A percentile compares a stretch with the other conserved stretches of the same genome.
phyloP scores from a whole-genome alignment of 1,284 basidiomycete genomes.

The Cystobasidium sp. region DNA sequence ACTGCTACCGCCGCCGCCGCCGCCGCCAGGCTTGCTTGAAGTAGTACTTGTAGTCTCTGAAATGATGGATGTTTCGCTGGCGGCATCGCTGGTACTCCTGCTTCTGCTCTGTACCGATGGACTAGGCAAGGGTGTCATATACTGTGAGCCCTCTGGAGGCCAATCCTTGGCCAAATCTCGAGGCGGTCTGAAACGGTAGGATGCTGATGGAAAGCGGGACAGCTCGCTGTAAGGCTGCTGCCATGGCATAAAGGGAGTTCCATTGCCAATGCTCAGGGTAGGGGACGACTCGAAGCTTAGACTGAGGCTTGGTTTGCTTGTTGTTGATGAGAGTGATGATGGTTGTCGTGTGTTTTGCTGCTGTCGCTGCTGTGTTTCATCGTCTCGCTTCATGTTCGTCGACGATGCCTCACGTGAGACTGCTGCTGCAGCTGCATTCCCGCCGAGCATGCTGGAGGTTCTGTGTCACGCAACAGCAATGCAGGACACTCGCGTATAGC shows the following conservation, averaged over 20 bases:
- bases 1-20: neutral
- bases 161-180: constrained; percentile 10
- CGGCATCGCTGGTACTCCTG: constrained; percentile 35
- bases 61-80: constrained; percentile 31
- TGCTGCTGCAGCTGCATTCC: no score
- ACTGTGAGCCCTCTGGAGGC: constrained; percentile 31
- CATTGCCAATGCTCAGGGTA: constrained; percentile 7
- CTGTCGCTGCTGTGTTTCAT: neutral
- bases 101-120: constrained; percentile 24
- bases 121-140: constrained; percentile 41
- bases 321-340: neutral
- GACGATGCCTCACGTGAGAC: no score
- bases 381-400: no score
- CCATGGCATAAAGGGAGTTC: constrained; percentile 21
- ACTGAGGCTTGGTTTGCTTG: constrained; percentile 25
- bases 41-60: constrained; percentile 22
- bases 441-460: no score
- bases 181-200: constrained; percentile 28
- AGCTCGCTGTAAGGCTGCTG: constrained; percentile 44
- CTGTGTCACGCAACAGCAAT: no score
- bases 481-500: no score
- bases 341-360: neutral
- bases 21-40: constrained; percentile 6
- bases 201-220: constrained; percentile 43
- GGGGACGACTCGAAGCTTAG: constrained; percentile 26